Conservation (phyloP, 1,284 basidiomycete genomes). For the Peniophora sp. region DNA sequence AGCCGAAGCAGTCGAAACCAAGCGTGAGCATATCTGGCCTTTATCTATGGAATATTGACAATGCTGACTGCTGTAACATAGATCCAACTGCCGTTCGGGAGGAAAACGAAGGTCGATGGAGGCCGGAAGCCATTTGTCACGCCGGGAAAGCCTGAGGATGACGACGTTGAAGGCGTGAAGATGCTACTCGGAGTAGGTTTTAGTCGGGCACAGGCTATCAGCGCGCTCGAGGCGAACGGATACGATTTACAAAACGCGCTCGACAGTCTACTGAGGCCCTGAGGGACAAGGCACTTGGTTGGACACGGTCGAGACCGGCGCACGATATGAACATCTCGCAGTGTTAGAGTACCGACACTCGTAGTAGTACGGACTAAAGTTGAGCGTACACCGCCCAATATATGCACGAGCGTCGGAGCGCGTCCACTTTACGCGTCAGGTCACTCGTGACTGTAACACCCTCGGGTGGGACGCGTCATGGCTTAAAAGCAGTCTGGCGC, state of each 20-base stretch:
- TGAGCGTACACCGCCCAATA: too few relatives aligned
- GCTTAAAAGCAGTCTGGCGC: too few relatives aligned
- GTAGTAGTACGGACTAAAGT: too few relatives aligned
- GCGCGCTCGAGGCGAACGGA: slow-evolving; percentile 65
- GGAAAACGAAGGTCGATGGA: slow-evolving; percentile 57
- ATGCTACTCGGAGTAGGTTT: slow-evolving; percentile 79
- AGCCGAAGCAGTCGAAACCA: slow-evolving; percentile 57
- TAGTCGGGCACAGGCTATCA: slow-evolving; percentile 67
- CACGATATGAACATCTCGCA: too few relatives aligned
- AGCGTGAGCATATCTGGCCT: slow-evolving; percentile 54
- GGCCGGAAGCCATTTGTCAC: slow-evolving; percentile 14
- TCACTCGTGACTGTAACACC: too few relatives aligned
- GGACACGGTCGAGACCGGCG: too few relatives aligned
- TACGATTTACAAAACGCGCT: slow-evolving; percentile 71
- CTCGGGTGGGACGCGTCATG: too few relatives aligned
- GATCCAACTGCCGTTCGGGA: slow-evolving; percentile 74
- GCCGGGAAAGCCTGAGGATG: slow-evolving; percentile 34
- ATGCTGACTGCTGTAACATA: slow-evolving; percentile 20
- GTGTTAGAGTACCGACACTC: too few relatives aligned
- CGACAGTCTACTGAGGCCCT: too few relatives aligned
- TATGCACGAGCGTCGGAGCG: too few relatives aligned
- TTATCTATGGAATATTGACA: slow-evolving; percentile 6
- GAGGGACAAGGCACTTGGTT: too few relatives aligned
- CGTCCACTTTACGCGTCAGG: too few relatives aligned
- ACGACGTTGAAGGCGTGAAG: slow-evolving; percentile 73